Evolutionary conservation across 2,329 filamentous ascomycete species (phyloP), one percentile per base, ranked within the genome.

Genomic region (Phialophora expanda): DNA sequence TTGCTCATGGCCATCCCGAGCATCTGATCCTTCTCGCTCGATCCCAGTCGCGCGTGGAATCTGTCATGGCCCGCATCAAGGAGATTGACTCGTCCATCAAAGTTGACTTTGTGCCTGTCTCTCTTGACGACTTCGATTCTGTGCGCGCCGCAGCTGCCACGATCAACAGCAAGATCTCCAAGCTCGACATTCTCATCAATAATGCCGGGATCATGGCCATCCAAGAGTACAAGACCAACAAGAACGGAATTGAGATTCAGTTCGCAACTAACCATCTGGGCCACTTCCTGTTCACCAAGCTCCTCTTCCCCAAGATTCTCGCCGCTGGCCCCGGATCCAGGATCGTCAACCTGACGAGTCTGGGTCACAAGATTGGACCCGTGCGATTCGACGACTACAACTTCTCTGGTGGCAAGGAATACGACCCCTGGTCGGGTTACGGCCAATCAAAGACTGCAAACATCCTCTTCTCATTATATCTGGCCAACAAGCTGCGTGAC

Each of bases 401-500:
- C 59, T 72, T 72, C 66, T 61, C 54, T 6, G 65, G 65, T 34
- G 66, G 68, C 8, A 62, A 66, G 28, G 60, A 57, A 22, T 80
- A 81, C 65, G 69, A 78, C 34, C 72, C 69, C 20, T 82, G 71
- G 77, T 73, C 75, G 62, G 76, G 79, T 17, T 83, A 83, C 71
- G 80, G 78, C n/a, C 80, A 82, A 71, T 76, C 74, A 71, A 83
- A 83, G 72, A 78, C 82, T 7, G 80, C 78, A 61, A 82, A 82
- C 62, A 74, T 82, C 8, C 48, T 61, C 30, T 79, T 81, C 69
- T 69, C 76, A n/a, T 70, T 80, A 1, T 77, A 74, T 1, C 73
- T 83, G 26, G 78, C 79, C 26, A 68, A 72, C 61, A 67, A 65
- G 24, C 55, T 71, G 8, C 53, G 53, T 7, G 46, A 54, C 22